Base-by-base conservation (phyloP, 2,329 filamentous ascomycete species). In the Fusarium buharicum region DNA sequence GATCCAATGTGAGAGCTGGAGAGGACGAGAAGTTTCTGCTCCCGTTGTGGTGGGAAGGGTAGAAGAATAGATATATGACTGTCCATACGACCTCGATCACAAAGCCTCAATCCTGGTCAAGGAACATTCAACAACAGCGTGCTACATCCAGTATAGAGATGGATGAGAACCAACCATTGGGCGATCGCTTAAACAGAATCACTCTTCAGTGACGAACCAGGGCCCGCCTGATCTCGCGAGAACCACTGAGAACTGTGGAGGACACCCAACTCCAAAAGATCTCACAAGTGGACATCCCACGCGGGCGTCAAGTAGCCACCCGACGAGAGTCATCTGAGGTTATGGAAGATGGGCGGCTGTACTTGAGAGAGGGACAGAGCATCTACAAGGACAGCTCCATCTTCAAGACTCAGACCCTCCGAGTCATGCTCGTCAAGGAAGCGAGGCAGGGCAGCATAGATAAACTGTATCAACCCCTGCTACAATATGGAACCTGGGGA, bases 371-470 rank as follows among this genome's bases (percentile, higher is more conserved):
- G 11, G 9, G 9, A 28, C 3, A 28, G 11, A 6, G 10, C 9
- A 28, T 28, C 3, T 28, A 28, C 27, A 3, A 28, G 27, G 8
- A 28, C 27, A 12, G 11, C 27, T 28, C 11, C 6, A 28, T 28
- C 27, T 28, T 9, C 10, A 20, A 17, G 45, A 30, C 27, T 10
- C 4, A 4, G 11, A 28, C 28, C 47, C 28, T 47, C 44, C 63
- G 59, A 63, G 48, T 39, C 54, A 45, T 36, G 43, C 55, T 64
- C 46, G 50, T 51, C 55, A 48, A 56, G 44, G 40, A 63, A 63
- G 59, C 27, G 11, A 28, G 8, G 47, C 24, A 38, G n/a, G 31
- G 39, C 22, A 24, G 34, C 44, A 11, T 13, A 9, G 12, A 11
- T 28, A 28, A 22, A 6, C 27, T 6, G 4, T 3, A 59, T 39